Conservation (phyloP, 192 early-diverging fungal species). For the Nowakowskiella sp. region DNA sequence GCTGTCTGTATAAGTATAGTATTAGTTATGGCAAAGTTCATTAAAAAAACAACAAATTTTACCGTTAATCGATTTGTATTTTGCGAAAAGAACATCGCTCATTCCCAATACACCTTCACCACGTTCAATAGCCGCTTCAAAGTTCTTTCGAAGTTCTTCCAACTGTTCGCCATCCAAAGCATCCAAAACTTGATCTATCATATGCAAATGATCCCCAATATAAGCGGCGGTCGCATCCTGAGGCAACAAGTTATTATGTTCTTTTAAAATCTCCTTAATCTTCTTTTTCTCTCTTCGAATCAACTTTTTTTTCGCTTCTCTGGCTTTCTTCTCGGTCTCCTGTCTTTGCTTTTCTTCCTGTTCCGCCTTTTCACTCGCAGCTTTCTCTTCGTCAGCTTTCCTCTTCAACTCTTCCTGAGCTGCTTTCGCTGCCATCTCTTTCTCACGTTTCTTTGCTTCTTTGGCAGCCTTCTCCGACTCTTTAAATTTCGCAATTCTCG, state of each 20-base stretch:
- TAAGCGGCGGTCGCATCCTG: constrained; percentile 50
- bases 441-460: constrained; percentile 84
- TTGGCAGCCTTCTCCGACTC: constrained; percentile 84
- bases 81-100: no score
- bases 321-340: constrained; percentile 62
- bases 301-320: constrained; percentile 78
- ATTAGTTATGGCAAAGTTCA: no score
- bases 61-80: no score
- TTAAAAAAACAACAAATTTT: no score
- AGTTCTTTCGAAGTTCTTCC: constrained; percentile 29
- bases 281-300: constrained; percentile 89
- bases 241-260: constrained; percentile 71
- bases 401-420: constrained; percentile 38
- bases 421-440: constrained; percentile 56
- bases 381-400: background rate
- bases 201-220: constrained; percentile 61
- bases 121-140: constrained; percentile 24
- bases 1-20: background rate
- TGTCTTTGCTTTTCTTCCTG: constrained; percentile 13
- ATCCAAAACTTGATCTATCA: constrained; percentile 71
- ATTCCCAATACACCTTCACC: constrained; percentile 18
- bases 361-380: constrained; percentile 4
- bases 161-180: constrained; percentile 26
- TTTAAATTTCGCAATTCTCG: constrained; percentile 82
- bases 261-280: constrained; percentile 62